phyloP scores from a whole-genome alignment of 768 basidiomycete genomes.

The Boletellus sp. region DNA sequence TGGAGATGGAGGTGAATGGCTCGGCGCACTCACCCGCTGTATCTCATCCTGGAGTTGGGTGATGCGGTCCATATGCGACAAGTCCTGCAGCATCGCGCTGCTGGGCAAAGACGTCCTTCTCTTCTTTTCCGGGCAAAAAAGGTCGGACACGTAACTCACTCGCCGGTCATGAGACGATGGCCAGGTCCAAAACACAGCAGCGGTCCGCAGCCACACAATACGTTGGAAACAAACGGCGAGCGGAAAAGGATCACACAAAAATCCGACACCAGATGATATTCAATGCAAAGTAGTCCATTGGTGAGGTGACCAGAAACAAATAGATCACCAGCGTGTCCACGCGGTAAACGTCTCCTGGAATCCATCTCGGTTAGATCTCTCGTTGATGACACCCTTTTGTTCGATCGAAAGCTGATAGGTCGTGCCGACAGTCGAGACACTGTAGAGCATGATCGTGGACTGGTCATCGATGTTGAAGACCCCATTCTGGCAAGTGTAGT shows the following conservation, averaged over 20 bases:
- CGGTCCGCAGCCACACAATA: slow-evolving; percentile 4
- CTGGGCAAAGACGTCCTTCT: slow-evolving; percentile 8
- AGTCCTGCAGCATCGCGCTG: slow-evolving; percentile 89
- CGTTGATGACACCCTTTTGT: slow-evolving; percentile 33
- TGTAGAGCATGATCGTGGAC: slow-evolving; percentile 42
- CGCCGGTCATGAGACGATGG: slow-evolving; percentile 4
- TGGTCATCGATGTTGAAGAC: slow-evolving; percentile 40
- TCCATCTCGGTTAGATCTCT: slow-evolving; percentile 39
- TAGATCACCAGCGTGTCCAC: slow-evolving; percentile 30
- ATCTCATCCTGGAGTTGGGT: slow-evolving; percentile 95
- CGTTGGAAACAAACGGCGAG: neutral
- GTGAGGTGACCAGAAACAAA: neutral
- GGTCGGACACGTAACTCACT: slow-evolving; percentile 14
- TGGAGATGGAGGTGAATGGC: neutral
- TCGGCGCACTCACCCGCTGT: slow-evolving; percentile 55
- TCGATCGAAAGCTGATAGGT: slow-evolving; percentile 41
- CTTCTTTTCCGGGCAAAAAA: slow-evolving; percentile 6
- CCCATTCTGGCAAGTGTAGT: slow-evolving; percentile 39
- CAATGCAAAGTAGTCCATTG: neutral
- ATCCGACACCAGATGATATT: neutral
- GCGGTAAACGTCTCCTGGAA: slow-evolving; percentile 41
- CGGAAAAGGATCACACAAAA: neutral
- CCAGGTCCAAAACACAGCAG: no score
- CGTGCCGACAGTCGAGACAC: slow-evolving; percentile 46
- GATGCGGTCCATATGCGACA: slow-evolving; percentile 93